Conservation (phyloP, 108 stramenopile genomes). For the Cyclostephanos tholiformis region DNA sequence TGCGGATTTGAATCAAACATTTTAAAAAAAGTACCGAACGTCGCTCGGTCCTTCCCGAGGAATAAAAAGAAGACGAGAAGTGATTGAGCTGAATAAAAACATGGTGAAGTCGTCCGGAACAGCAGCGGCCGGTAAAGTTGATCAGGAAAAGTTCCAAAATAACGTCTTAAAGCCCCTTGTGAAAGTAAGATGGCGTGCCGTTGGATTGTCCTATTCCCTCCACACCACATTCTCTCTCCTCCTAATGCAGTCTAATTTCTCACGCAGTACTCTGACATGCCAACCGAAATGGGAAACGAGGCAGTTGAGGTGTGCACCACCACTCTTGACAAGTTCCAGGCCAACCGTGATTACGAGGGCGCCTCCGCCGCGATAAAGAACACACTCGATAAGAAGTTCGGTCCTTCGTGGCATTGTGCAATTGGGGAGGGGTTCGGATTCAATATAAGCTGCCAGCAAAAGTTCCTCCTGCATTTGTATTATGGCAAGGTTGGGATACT, state of each 20-base stretch:
- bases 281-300: conserved; percentile 81
- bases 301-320: conserved; percentile 81
- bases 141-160: conserved; percentile 58
- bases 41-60: background rate
- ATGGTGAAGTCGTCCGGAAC: conserved; percentile 15
- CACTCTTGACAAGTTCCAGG: conserved; percentile 80
- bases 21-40: too few species aligned
- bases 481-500: conserved; percentile 61
- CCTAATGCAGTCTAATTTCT: background rate
- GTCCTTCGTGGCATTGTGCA: conserved; percentile 83
- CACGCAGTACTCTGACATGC: conserved; percentile 77
- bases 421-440: conserved; percentile 77
- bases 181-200: conserved; percentile 30
- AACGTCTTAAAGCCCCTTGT: conserved; percentile 50
- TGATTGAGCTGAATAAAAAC: background rate
- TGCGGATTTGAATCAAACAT: too few species aligned
- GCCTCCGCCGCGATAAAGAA: conserved; percentile 70
- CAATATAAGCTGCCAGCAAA: conserved; percentile 63
- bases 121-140: conserved; percentile 14
- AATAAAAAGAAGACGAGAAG: background rate
- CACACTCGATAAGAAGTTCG: conserved; percentile 88
- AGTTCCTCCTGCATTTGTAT: conserved; percentile 63
- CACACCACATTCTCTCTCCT: conserved; percentile 2
- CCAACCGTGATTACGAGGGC: conserved; percentile 74
- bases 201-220: background rate